A percentile compares a stretch with the other conserved stretches of the same genome.
phyloP scores from a whole-genome alignment of 768 basidiomycete genomes.

The Calocera cornea region DNA sequence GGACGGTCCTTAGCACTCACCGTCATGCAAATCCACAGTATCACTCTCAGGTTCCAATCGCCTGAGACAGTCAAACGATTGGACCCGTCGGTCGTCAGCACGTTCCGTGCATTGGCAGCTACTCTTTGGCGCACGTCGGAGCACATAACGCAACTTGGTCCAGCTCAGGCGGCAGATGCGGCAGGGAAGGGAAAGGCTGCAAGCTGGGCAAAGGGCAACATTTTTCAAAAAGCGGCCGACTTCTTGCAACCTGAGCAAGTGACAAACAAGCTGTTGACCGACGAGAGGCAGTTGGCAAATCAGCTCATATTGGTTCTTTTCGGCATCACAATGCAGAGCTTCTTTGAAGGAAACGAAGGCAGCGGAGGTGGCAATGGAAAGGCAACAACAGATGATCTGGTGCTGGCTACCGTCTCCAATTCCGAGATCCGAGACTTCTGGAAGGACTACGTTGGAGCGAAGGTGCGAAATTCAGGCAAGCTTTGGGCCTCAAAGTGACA shows the following conservation, averaged over 20 bases:
- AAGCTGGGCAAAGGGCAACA: no score
- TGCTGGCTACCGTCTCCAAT: not conserved
- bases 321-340: not conserved
- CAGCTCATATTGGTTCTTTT: not conserved
- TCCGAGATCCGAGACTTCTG: not conserved
- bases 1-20: not conserved
- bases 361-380: not conserved
- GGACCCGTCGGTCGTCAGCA: not conserved
- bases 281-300: not conserved
- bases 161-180: no score
- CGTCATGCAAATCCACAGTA: not conserved
- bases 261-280: not conserved
- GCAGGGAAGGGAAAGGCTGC: not conserved
- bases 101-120: not conserved
- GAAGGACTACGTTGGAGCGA: not conserved
- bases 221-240: not conserved
- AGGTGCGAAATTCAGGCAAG: no score
- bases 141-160: not conserved
- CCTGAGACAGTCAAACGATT: not conserved
- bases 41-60: not conserved
- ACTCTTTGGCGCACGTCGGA: not conserved
- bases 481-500: no score
- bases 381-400: not conserved
- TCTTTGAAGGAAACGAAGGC: not conserved
- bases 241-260: not conserved